Percentiles rank a stretch among this genome's conserved stretches.
These are phyloP conservation scores for Tubosaeta sp. DNA, from an alignment of 768 basidiomycete genomes.

Conservation along the genomic window DNA sequence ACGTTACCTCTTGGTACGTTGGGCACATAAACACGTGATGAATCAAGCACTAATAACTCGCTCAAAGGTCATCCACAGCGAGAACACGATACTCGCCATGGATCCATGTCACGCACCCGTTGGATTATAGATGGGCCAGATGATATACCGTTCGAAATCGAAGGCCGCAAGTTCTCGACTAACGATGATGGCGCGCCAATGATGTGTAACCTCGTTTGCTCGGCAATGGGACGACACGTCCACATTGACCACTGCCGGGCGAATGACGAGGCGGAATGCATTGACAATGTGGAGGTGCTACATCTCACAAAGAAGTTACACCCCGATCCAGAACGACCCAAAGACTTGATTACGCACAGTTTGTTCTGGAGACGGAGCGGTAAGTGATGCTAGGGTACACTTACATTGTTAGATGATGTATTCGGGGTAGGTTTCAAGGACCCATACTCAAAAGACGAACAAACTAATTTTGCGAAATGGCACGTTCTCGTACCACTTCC, in stretches of 20 bases:
- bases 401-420: background rate
- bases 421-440: conserved; percentile 51
- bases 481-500: conserved; percentile 19
- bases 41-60: background rate
- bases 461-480: conserved; percentile 52
- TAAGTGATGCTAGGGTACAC: conserved; percentile 13
- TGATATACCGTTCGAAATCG: conserved; percentile 46
- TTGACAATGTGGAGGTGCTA: conserved; percentile 37
- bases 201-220: no score
- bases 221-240: no score
- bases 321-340: conserved; percentile 44
- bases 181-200: conserved; percentile 59
- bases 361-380: conserved; percentile 57
- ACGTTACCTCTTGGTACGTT: conserved; percentile 49
- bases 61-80: conserved; percentile 51
- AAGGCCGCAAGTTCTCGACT: conserved; percentile 50
- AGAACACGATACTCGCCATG: conserved; percentile 61
- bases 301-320: conserved; percentile 42
- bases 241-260: conserved; percentile 57
- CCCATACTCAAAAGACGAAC: conserved; percentile 57
- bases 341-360: conserved; percentile 52
- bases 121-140: conserved; percentile 57
- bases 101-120: conserved; percentile 54
- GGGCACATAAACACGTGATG: rapidly evolving
- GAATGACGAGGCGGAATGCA: conserved; percentile 34